phyloP scores from a whole-genome alignment of 305 asterid species.

The Fraxinus angustifolia region DNA sequence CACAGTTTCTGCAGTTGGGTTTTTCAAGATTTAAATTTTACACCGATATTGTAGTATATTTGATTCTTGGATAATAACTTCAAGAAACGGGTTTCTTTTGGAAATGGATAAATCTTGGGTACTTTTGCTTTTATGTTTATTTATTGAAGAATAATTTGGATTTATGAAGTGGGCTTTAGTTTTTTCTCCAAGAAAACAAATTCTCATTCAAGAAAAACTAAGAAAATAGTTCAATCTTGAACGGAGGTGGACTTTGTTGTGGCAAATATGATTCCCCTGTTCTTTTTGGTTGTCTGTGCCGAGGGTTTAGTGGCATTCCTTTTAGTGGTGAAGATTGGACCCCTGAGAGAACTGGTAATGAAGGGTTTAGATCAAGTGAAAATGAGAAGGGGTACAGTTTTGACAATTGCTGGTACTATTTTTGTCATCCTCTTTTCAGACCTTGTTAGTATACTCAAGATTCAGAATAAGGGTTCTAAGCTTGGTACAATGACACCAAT shows the following conservation, averaged over 20 bases:
- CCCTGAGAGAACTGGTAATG: slow-evolving; percentile 74
- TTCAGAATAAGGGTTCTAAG: slow-evolving; percentile 94
- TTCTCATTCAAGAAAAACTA: neutral
- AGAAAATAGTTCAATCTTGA: neutral
- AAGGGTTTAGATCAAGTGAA: slow-evolving; percentile 89
- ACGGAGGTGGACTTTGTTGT: neutral
- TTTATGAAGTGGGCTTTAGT: neutral
- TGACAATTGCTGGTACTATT: slow-evolving; percentile 77
- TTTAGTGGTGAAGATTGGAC: slow-evolving; percentile 87
- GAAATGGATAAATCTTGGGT: neutral
- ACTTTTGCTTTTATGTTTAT: neutral
- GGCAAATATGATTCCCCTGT: slow-evolving; percentile 68
- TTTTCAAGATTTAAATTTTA: neutral
- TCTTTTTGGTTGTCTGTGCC: slow-evolving; percentile 66
- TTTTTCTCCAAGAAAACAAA: neutral
- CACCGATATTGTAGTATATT: neutral
- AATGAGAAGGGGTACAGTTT: slow-evolving; percentile 83
- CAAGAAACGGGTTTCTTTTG: neutral
- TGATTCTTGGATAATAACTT: neutral
- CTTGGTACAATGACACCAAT: slow-evolving; percentile 97
- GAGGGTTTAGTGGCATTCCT: slow-evolving; percentile 87
- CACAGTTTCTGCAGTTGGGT: neutral
- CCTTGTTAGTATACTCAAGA: slow-evolving; percentile 75
- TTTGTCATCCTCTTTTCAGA: slow-evolving; percentile 70
- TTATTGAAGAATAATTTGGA: neutral